These are phyloP conservation scores for Cryoendolithus antarcticus DNA, from an alignment of 2,329 filamentous ascomycete species.

Conservation along the genomic window DNA sequence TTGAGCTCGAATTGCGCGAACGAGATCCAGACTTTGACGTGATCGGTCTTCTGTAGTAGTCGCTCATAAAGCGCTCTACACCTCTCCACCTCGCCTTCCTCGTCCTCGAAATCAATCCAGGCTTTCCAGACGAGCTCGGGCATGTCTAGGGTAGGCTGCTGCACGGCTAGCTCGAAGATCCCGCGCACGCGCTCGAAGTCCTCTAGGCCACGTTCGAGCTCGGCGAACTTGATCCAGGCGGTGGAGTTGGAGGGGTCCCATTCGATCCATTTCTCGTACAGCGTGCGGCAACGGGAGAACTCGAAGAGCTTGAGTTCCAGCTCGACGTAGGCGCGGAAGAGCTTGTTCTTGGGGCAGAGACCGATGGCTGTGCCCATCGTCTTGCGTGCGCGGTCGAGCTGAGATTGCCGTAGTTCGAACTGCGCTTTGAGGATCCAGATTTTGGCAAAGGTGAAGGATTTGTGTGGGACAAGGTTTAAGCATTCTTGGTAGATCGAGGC, in stretches of 20 bases:
- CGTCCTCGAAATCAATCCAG: conserved; percentile 97
- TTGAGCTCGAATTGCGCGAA: conserved; percentile 98
- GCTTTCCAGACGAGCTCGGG: conserved; percentile 95
- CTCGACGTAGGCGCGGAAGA: conserved; percentile 89
- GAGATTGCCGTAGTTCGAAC: conserved; percentile 79
- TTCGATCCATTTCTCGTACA: conserved; percentile 89
- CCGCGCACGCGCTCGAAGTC: conserved; percentile 77
- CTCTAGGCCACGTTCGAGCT: conserved; percentile 81
- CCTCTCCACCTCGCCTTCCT: conserved; percentile 79
- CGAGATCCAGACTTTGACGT: conserved; percentile 98
- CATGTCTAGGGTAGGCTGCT: conserved; percentile 81
- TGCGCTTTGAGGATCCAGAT: conserved; percentile 89
- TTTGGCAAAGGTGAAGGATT: conserved; percentile 95
- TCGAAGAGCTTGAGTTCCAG: conserved; percentile 90
- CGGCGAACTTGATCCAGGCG: conserved; percentile 93
- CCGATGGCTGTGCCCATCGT: conserved; percentile 82
- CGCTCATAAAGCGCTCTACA: conserved; percentile 79
- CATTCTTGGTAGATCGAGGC: conserved; percentile 86
- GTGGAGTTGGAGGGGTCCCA: conserved; percentile 84
- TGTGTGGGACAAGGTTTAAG: conserved; percentile 79
- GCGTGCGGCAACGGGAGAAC: conserved; percentile 76
- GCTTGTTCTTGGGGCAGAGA: conserved; percentile 88
- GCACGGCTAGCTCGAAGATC: conserved; percentile 83
- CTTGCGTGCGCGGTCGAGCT: conserved; percentile 71
- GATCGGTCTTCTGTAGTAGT: conserved; percentile 84